Evolutionary conservation across 495 filamentous ascomycete species (phyloP), one percentile per base, ranked within the genome.

Genomic region (Lophiotrema nucula): DNA sequence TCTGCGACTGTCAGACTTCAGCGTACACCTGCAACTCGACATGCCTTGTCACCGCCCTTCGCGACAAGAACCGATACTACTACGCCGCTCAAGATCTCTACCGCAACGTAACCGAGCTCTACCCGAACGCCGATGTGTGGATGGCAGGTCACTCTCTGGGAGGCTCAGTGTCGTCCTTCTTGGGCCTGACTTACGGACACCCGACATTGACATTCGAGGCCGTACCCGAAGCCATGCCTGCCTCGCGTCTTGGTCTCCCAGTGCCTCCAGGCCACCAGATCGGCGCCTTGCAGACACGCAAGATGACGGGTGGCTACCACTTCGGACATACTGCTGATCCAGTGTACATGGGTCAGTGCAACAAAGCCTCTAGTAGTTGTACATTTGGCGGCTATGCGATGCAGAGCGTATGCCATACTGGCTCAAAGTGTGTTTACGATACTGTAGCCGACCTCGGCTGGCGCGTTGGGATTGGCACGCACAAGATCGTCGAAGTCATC

Each of bases 281-380:
- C 33, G 76, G 80, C 26, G 73, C 83, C 23, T 88, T 88, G 8
- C 88, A 93, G 58, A 77, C 77, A 2, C 79, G 90, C 12, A 73
- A 79, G 47, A 80, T 80, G 62, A 95, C 88, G 2, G 92, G 90
- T 2, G 77, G 86, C n/a, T 95, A 83, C 64, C 95, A 98, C 72
- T 89, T 97, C 67, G 93, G 93, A 5, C 89, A 97, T 68, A 97
- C 89, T 4, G 93, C 95, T 6, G 93, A 98, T 72, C 93, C 93
- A 0, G 81, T 98, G 4, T 98, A 85, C 68, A 90, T 97, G 79
- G 93, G 93, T 25, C 87, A 86, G 10, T 98, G 93, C 72, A 96
- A 95, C 69, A 88, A 87, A 28, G 88, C 89, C 15, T 90, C 87
- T 23, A 89, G 92, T 12, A 79, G 81, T 5, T 98, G 93, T 69